Base-by-base conservation (phyloP, 306 rosid genomes). In the Dalbergia cultrata region DNA sequence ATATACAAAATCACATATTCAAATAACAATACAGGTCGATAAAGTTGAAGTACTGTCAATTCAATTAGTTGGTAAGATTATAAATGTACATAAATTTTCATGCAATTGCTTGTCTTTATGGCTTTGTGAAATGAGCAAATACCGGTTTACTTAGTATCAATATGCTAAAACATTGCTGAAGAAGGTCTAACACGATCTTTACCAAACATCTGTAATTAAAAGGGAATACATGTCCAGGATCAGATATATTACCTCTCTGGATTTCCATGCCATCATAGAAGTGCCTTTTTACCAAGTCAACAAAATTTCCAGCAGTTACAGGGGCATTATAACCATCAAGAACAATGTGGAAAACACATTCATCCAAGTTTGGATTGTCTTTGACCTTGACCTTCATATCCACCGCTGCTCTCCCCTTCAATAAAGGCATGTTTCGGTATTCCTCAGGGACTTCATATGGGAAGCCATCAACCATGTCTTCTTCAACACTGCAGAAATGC, bases 401-500 rank as follows among this genome's bases (percentile, higher is more conserved):
- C 84, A 95, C 98, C 14, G 96, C 86, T 69, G 98, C 99, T 89
- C 99, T 88, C 74, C 99, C 99, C 82, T 95, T 93, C 87, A 95
- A 72, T 26, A 95, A 82, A 50, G 99, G 99, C 97, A 95, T 73
- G 67, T 82, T 89, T 69, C 16, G 89, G 88, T 91, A 95, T 81
- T 95, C 98, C 82, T 91, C 97, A 0, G 97, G 98, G 39, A 95
- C 94, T 71, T 93, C 93, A 43, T 85, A 95, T 18, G 99, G 99
- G 84, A 95, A 95, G 72, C 96, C 94, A 80, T 90, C 96, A 56
- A 95, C 94, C 99, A 95, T 95, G 79, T 95, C 99, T 90, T 95
- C 99, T 95, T 95, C 99, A 90, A 95, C 93, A 90, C 99, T 95
- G 99, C 99, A 93, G 98, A 95, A 90, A 95, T 78, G 94, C 88